Evolutionary conservation across 1,284 basidiomycete genomes (phyloP).

Genomic region (Boletellus deceptivus): DNA sequence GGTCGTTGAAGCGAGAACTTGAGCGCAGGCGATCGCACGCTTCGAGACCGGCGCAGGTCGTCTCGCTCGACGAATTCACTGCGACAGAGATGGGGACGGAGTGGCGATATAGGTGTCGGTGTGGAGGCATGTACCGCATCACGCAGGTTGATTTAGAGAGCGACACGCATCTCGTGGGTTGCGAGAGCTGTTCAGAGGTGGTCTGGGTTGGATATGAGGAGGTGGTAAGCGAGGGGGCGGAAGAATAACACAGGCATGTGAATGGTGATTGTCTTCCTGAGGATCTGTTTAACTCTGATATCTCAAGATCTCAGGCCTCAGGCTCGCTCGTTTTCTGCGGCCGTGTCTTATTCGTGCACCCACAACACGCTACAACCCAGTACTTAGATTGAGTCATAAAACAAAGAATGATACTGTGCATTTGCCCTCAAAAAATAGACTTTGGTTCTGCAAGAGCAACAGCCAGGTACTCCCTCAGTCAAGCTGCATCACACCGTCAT

Average conservation of each 20-base stretch:
- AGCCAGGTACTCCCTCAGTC: neutral
- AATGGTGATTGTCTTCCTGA: no score
- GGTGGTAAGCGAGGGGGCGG: slow-evolving; percentile 21
- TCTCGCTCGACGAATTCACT: slow-evolving; percentile 72
- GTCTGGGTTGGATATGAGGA: slow-evolving; percentile 74
- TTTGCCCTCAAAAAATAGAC: no score
- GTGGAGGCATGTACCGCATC: slow-evolving; percentile 63
- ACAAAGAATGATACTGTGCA: no score
- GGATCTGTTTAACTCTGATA: no score
- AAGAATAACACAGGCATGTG: no score
- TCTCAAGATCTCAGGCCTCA: no score
- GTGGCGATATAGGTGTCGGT: slow-evolving; percentile 68
- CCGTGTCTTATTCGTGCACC: no score
- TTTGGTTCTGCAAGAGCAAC: neutral
- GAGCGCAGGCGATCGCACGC: slow-evolving; percentile 20
- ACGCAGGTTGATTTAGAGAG: slow-evolving; percentile 57
- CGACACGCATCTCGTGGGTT: slow-evolving; percentile 65
- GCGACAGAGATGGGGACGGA: slow-evolving; percentile 20
- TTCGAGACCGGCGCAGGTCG: slow-evolving; percentile 69
- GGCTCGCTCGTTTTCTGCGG: no score
- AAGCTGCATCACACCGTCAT: neutral
- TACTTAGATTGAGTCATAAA: no score
- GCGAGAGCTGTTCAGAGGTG: slow-evolving; percentile 71
- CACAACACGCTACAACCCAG: no score
- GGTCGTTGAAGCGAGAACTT: slow-evolving; percentile 7